Evolutionary conservation across 2,329 filamentous ascomycete genomes (phyloP).

Genomic region (Septoria linicola): DNA sequence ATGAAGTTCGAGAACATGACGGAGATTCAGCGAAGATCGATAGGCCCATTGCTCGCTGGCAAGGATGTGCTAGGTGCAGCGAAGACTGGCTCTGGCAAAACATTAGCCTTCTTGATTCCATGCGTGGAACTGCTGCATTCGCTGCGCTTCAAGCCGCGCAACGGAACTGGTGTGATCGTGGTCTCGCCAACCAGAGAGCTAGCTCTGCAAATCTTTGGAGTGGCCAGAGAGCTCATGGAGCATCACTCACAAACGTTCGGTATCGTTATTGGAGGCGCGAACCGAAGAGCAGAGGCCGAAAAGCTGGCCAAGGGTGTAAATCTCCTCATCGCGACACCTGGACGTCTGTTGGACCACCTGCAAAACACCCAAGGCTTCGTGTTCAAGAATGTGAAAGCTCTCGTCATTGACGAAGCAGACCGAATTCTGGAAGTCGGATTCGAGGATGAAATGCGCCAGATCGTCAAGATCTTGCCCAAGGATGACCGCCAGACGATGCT

Average conservation of each 20-base stretch:
- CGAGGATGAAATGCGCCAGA: conserved; percentile 96
- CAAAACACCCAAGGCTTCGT: conserved; percentile 86
- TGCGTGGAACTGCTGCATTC: conserved; percentile 90
- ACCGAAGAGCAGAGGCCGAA: conserved; percentile 83
- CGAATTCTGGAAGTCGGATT: conserved; percentile 96
- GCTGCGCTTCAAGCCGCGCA: conserved; percentile 89
- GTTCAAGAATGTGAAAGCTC: conserved; percentile 87
- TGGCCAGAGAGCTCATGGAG: conserved; percentile 88
- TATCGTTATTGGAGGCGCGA: conserved; percentile 94
- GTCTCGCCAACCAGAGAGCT: conserved; percentile 92
- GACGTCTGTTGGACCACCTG: conserved; percentile 87
- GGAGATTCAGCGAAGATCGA: conserved; percentile 83
- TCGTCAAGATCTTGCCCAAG: conserved; percentile 88
- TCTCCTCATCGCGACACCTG: conserved; percentile 88
- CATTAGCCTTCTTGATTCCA: conserved; percentile 88
- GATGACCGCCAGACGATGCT: conserved; percentile 91
- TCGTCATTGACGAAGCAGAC: conserved; percentile 96
- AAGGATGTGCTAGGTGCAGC: conserved; percentile 91
- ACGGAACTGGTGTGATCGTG: conserved; percentile 86
- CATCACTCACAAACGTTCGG: conserved; percentile 94
- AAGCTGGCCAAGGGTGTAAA: conserved; percentile 95
- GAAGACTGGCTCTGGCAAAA: conserved; percentile 96
- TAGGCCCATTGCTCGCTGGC: conserved; percentile 84
- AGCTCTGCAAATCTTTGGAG: conserved; percentile 93
- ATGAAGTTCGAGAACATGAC: conserved; percentile 98